Evolutionary conservation across 148 eudicot genomes (phyloP).

Genomic region (Pouteria glomerata): DNA sequence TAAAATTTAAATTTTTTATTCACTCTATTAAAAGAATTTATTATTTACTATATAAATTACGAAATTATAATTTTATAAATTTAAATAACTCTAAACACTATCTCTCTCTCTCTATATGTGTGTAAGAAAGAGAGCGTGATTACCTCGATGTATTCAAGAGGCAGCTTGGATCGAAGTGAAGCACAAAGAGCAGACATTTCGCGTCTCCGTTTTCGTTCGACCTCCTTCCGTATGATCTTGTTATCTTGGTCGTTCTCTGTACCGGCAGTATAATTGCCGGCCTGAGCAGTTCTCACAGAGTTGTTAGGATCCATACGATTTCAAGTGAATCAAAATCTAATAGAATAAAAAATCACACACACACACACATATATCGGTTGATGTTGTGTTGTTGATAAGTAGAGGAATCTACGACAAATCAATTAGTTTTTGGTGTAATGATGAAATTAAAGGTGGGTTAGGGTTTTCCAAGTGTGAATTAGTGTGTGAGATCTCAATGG

Average conservation of each 20-base stretch:
- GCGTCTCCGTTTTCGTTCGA: slow-evolving; percentile 42
- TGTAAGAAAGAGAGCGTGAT: too few species aligned
- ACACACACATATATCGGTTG: not conserved
- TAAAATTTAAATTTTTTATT: too few species aligned
- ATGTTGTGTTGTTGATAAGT: not conserved
- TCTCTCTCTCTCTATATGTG: too few species aligned
- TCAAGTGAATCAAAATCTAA: not conserved
- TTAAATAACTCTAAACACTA: too few species aligned
- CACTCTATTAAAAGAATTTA: too few species aligned
- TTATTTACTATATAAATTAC: too few species aligned
- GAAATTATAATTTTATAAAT: too few species aligned
- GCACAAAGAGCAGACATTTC: slow-evolving; percentile 44
- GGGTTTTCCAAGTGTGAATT: too few species aligned
- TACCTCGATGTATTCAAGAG: not conserved
- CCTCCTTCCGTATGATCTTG: slow-evolving; percentile 32
- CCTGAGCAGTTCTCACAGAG: not conserved
- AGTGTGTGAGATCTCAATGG: not conserved
- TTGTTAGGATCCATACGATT: not conserved
- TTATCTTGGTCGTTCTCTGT: slow-evolving; percentile 14
- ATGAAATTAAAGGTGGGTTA: too few species aligned
- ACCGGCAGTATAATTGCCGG: slow-evolving; percentile 4
- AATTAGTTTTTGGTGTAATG: too few species aligned
- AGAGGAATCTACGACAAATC: slow-evolving; percentile 18
- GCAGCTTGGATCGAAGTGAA: slow-evolving; percentile 31
- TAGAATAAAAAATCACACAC: not conserved